phyloP scores from a whole-genome alignment of 2,329 filamentous ascomycete genomes.

The Monosporascus sp. region DNA sequence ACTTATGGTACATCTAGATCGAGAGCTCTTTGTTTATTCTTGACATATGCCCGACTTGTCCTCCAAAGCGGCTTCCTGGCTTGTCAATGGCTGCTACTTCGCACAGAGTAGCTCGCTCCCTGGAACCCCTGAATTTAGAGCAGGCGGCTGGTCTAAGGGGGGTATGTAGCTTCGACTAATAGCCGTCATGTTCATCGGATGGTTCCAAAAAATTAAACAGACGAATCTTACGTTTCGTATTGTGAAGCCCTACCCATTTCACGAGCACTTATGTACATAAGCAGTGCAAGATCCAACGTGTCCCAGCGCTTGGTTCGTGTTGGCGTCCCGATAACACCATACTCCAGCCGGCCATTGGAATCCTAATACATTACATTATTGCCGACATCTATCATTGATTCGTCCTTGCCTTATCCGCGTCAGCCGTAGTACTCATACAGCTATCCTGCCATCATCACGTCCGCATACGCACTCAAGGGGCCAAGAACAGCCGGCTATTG shows the following conservation, averaged over 20 bases:
- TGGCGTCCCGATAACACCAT: conserved; percentile 6
- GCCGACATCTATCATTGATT: conserved; percentile 1
- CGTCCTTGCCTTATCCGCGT: conserved; percentile 1
- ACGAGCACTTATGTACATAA: too few species aligned
- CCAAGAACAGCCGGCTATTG: neutral
- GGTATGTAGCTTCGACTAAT: too few species aligned
- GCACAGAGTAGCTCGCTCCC: too few species aligned
- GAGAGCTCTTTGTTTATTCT: conserved; percentile 3
- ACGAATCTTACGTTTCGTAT: too few species aligned
- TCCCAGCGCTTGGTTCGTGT: conserved; percentile 24
- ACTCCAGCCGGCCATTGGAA: neutral
- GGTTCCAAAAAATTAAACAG: too few species aligned
- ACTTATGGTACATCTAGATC: neutral
- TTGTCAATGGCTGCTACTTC: neutral
- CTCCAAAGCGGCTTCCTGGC: neutral
- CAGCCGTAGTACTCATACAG: neutral
- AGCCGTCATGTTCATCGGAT: too few species aligned
- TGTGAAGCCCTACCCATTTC: too few species aligned
- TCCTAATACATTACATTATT: conserved; percentile 14
- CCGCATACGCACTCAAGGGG: neutral
- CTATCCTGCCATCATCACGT: neutral
- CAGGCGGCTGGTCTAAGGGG: too few species aligned
- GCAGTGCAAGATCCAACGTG: conserved; percentile 7
- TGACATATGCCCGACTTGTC: too few species aligned
- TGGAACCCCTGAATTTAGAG: too few species aligned